Base-by-base conservation (phyloP, 75 land plant genomes). In the Gnetum montanum region DNA sequence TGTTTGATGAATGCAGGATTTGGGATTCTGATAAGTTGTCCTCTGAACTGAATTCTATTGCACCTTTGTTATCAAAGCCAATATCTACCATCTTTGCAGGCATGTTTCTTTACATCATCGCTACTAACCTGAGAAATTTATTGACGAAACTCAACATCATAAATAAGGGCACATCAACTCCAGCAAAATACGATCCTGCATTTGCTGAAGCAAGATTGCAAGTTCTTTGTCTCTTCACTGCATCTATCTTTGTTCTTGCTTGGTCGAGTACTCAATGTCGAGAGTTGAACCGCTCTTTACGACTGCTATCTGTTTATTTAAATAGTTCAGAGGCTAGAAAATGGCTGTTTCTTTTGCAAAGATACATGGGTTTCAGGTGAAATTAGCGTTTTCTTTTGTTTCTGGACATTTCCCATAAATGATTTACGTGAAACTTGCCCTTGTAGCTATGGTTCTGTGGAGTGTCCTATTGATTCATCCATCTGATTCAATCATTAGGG, bases 201-300 rank as follows among this genome's bases (percentile, higher is more conserved):
- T 52, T 18, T n/a, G 22, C 18, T 54, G 59, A 51, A 57, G 43
- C 37, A 31, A 35, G 60, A 19, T 16, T 62, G 60, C 64, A 62
- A 57, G 28, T 33, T 6, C 24, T 62, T 35, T 35, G 56, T 18
- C 22, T 54, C 27, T 62, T 35, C 11, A 56, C 22, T 10, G 64
- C 64, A 31, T 62, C 27, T 13, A 22, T 55, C 30, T 31, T 52
- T 52, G 6, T 52, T 52, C 15, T 52, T 18, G 34, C 34, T 6
- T 52, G 55, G 55, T 16, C 34, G 19, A 25, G 55, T 3, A 15
- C 24, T 33, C 55, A 52, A 25, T 36, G 34, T 52, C 36, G 34
- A n/a, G 36, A 52, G 18, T 33, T 52, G 7, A 31, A 34, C 20
- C 35, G 24, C 22, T 4, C 34, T 33, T 52, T 31, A 20, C 55